phyloP scores from a whole-genome alignment of 768 basidiomycete species.

The Plicaturopsis crispa region DNA sequence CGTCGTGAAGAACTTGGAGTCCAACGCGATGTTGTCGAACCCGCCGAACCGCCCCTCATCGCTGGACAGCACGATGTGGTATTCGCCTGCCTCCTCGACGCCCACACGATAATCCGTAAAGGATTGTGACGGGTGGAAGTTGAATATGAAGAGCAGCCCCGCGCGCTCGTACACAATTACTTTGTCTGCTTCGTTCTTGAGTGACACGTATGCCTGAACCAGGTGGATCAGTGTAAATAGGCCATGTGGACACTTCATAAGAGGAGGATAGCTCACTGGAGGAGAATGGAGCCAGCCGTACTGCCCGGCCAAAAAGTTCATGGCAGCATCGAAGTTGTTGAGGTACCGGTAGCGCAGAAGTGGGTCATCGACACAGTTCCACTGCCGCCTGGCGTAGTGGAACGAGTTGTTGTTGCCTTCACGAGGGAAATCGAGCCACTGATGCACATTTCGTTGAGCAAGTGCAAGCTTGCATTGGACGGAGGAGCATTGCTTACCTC shows the following conservation, averaged over 20 bases:
- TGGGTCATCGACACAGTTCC: slow-evolving; percentile 86
- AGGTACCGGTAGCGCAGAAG: slow-evolving; percentile 89
- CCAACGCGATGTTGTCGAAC: slow-evolving; percentile 68
- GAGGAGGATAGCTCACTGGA: slow-evolving; percentile 42
- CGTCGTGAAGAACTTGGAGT: slow-evolving; percentile 68
- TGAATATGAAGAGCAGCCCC: slow-evolving; percentile 92
- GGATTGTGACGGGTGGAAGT: slow-evolving; percentile 89
- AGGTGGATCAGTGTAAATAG: slow-evolving; percentile 1
- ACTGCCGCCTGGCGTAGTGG: slow-evolving; percentile 95
- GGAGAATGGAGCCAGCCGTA: slow-evolving; percentile 81
- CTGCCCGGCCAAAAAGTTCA: slow-evolving; percentile 80
- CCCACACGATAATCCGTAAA: slow-evolving; percentile 94
- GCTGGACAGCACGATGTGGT: slow-evolving; percentile 69
- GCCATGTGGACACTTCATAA: slow-evolving; percentile 3
- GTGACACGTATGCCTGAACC: slow-evolving; percentile 78
- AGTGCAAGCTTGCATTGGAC: not conserved
- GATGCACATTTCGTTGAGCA: not conserved
- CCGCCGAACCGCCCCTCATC: slow-evolving; percentile 90
- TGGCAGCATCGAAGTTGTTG: slow-evolving; percentile 87
- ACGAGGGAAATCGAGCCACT: slow-evolving; percentile 99
- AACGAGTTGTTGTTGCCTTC: slow-evolving; percentile 94
- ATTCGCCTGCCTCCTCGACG: slow-evolving; percentile 79
- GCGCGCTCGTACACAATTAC: slow-evolving; percentile 92
- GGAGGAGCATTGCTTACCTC: slow-evolving; percentile 47
- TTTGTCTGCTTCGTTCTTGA: slow-evolving; percentile 93